Evolutionary conservation across 768 basidiomycete genomes (phyloP), one percentile per base, ranked within the genome.

Genomic region (Auriscalpium vulgare): DNA sequence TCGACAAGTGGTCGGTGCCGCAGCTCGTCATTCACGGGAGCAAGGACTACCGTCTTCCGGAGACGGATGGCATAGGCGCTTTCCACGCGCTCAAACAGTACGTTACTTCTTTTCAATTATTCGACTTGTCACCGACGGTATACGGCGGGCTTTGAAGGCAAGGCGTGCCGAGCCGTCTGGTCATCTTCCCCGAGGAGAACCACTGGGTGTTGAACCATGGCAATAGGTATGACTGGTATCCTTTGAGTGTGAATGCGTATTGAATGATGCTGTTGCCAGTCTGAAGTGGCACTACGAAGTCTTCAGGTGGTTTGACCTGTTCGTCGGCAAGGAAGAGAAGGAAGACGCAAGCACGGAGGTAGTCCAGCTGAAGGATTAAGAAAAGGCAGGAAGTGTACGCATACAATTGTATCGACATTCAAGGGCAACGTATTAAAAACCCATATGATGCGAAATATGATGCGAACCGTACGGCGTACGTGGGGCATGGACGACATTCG

Each of bases 251-350:
- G 16, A 1, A 44, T 43, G 43, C 10, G 43, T n/a, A 55, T 36
- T 40, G 13, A 50, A 17, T 36, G 21, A 11, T 49, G 45, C 47
- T 13, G 13, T 49, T 9, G 19, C 49, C 63, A 88, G 90, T 66
- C 72, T 95, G 68, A 92, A 93, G 68, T 98, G 95, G 95, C 91
- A 97, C 71, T 76, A 88, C 61, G 95, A 99, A 68, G 87, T 98
- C 11, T 87, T 99, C 72, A 78, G 81, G 57, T 98, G 92, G 92
- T 86, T 97, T 59, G 82, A 87, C 55, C 70, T 82, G 64, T 89
- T 78, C 62, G 75, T 86, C 11, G 84, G 81, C 37, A 60, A 64
- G 40, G 61, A 53, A 29, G 48, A 54, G 2, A 55, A 37, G 51
- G 53, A 55, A 36, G 52, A 57, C 2, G 57, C 36, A 53, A 50